Evolutionary conservation across 495 filamentous ascomycete genomes (phyloP), one percentile per base, ranked within the genome.

Genomic region (Podospora didyma): DNA sequence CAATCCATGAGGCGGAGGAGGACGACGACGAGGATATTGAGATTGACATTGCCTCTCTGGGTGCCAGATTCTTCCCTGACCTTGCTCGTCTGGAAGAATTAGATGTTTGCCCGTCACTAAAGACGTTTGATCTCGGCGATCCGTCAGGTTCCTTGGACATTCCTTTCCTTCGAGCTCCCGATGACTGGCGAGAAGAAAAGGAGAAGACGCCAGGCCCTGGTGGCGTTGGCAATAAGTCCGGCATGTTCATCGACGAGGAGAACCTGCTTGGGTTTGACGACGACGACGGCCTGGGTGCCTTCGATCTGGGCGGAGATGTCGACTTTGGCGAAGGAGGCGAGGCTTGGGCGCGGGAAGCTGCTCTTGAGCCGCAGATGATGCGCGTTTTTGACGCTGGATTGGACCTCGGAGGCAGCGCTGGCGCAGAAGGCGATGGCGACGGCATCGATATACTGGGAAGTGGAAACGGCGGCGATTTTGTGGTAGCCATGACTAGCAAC

Each of bases 71-170:
- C 77, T 97, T 99, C 71, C 92, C 92, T 0, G 84, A 96, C 61
- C 78, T 99, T 21, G 71, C 78, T 53, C 75, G 68, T 39, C 73
- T 99, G 16, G 90, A 93, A 49, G 80, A 83, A 54, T 89, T 96
- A 74, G 92, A 97, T 72, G 87, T 99, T 45, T 99, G 94, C 65
- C 93, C 92, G 0, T 97, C 94, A 0, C 75, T 99, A 39, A 96
- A 97, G 72, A 89, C 84, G 20, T 90, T 96, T 58, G 90, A 96
- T 60, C 79, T 99, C 2, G 93, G 93, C 19, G 87, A 94, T 68
- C 82, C 88, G 2, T 86, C 86, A 19, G 88, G 86, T n/a, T 86
- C 88, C 11, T 69, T 95, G 34, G 89, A 97, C 65, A 89, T 97
- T 31, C 92, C 95, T 2, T 95, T 97, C 66, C 79, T 97, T 34